Base-by-base conservation (phyloP, 2,329 filamentous ascomycete species). In the Penicillium sp. region DNA sequence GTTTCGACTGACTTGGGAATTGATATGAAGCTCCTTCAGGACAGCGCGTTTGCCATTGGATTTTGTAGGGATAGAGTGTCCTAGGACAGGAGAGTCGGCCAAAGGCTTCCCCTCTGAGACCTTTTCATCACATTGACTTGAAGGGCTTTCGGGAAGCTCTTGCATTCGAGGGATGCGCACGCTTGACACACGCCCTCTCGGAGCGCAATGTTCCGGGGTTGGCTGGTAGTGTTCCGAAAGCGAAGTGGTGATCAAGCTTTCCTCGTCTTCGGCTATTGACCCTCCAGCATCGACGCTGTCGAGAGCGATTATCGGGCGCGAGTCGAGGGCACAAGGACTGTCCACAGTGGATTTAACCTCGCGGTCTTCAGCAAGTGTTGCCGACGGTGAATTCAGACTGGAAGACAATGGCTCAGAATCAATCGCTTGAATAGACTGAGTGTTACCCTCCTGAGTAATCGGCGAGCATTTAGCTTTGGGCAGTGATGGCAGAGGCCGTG, bases 401-500 rank as follows among this genome's bases (percentile, higher is more conserved):
- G 48, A 43, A 4, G 36, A 41, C 16, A 52, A 53, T n/a, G 57
- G 41, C 15, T 31, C 47, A 2, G 48, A 50, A 4, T 55, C 54
- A 27, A 43, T 39, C 4, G 36, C 40, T 33, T 46, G 62, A 23
- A 59, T 43, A 23, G 58, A 40, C 15, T 39, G 48, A 21, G 57
- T 10, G n/a, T 57, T 59, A 2, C 52, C 41, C 21, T 57, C 60
- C 8, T 47, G 60, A 36, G 48, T 49, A 29, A 57, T 57, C 21
- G 63, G 50, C 13, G 52, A 50, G 29, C 55, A 40, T 3, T 43
- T 54, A 19, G 60, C 29, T 33, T 67, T 60, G 10, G 73, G 73
- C 9, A 75, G 54, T 5, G 68, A 69, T 49, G 73, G 73, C 5
- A 75, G 53, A 31, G 73, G 71, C 33, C 61, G 66, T 27, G 63